These are phyloP conservation scores for Rugonectria rugulosa DNA, from an alignment of 2,329 filamentous ascomycete species.

Conservation along the genomic window DNA sequence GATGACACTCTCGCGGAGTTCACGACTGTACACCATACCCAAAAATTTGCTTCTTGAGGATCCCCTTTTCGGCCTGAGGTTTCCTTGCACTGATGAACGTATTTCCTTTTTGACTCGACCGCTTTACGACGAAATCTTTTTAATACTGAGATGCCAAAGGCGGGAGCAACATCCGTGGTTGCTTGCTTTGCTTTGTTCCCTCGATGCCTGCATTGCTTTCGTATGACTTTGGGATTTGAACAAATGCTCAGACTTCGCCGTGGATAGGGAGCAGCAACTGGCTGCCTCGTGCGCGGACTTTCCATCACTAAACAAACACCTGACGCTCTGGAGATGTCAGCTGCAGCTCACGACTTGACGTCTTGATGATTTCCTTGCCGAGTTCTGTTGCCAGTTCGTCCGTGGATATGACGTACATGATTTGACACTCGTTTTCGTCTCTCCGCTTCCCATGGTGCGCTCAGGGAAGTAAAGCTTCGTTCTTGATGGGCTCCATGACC, in stretches of 20 bases:
- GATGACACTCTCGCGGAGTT: slow-evolving; percentile 40
- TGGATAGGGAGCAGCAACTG: slow-evolving; percentile 19
- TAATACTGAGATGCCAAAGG: slow-evolving; percentile 35
- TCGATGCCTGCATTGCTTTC: slow-evolving; percentile 22
- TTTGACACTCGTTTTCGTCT: slow-evolving; percentile 31
- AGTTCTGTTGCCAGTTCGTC: slow-evolving; percentile 36
- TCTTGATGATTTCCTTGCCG: slow-evolving; percentile 38
- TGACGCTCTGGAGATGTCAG: slow-evolving; percentile 27
- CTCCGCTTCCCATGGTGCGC: slow-evolving; percentile 14
- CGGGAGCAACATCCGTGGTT: slow-evolving; percentile 32
- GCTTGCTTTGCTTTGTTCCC: slow-evolving; percentile 22
- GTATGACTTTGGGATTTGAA: slow-evolving; percentile 31
- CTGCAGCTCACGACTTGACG: slow-evolving; percentile 36
- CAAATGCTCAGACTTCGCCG: slow-evolving; percentile 24
- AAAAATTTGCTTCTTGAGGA: slow-evolving; percentile 38
- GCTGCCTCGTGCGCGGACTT: slow-evolving; percentile 15
- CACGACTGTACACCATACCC: slow-evolving; percentile 43
- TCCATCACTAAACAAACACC: slow-evolving; percentile 20
- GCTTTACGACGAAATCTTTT: slow-evolving; percentile 32
- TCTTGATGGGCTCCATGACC: slow-evolving; percentile 29
- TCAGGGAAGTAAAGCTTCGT: slow-evolving; percentile 28
- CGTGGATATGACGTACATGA: slow-evolving; percentile 37
- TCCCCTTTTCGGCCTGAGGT: slow-evolving; percentile 27
- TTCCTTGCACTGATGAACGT: slow-evolving; percentile 41
- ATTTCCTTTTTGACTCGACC: slow-evolving; percentile 37